Conservation (phyloP, 495 filamentous ascomycete species). For the Penicillium flavigenum region DNA sequence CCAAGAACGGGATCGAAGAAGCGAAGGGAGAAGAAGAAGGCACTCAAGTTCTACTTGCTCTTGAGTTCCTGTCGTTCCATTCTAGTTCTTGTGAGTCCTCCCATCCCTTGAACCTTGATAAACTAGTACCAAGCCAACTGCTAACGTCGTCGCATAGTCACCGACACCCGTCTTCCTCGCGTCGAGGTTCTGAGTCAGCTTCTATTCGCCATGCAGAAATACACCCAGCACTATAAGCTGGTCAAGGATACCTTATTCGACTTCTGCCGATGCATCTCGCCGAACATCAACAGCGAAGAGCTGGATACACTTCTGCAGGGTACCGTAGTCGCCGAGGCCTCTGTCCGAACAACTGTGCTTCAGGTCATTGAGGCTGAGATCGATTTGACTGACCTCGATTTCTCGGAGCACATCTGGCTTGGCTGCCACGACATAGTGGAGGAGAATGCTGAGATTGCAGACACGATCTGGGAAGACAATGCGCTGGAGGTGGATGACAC, state of each 20-base stretch:
- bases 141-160: conserved; percentile 37
- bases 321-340: conserved; percentile 69
- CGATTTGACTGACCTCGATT: conserved; percentile 80
- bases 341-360: conserved; percentile 82
- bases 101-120: not conserved
- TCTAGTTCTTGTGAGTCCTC: conserved; percentile 60
- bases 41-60: conserved; percentile 83
- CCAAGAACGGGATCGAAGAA: conserved; percentile 72
- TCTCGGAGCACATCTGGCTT: conserved; percentile 90
- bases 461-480: conserved; percentile 93
- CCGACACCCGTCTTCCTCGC: conserved; percentile 72
- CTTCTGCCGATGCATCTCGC: conserved; percentile 73
- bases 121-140: not conserved
- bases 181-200: conserved; percentile 66
- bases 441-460: conserved; percentile 81
- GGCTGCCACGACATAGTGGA: conserved; percentile 85
- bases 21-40: conserved; percentile 65
- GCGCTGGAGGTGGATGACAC: conserved; percentile 69
- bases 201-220: conserved; percentile 80
- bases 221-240: conserved; percentile 88
- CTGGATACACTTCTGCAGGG: conserved; percentile 70
- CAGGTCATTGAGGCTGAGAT: conserved; percentile 88
- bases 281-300: conserved; percentile 69
- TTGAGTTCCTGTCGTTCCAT: conserved; percentile 91
- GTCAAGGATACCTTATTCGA: conserved; percentile 89